Percentiles rank a stretch among this genome's conserved stretches.
These are phyloP conservation scores for Eucalyptus sp. DNA, from an alignment of 345 rosid genomes.

Conservation along the genomic window DNA sequence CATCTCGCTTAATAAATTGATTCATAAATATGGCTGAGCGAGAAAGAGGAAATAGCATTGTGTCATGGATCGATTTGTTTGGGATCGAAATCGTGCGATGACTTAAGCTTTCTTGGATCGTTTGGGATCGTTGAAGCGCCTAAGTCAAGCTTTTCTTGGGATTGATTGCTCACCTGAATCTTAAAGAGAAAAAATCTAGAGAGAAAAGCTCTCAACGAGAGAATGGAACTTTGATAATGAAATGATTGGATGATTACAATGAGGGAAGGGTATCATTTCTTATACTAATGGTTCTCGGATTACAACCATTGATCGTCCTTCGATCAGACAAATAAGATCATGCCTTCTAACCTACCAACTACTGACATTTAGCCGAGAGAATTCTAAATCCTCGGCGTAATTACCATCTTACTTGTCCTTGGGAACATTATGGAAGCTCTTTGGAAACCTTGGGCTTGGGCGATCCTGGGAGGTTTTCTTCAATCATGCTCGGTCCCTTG, in stretches of 20 bases:
- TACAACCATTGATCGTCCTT: too few species aligned
- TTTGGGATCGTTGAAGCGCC: neutral
- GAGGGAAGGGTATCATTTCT: accelerated
- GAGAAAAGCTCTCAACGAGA: neutral
- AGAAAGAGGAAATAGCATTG: too few species aligned
- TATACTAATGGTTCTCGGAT: accelerated
- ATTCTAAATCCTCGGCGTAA: too few species aligned
- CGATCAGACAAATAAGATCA: accelerated
- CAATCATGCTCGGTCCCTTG: neutral
- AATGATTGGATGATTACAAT: neutral
- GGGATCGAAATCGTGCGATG: neutral
- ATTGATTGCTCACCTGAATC: neutral
- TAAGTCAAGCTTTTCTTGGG: neutral
- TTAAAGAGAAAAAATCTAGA: too few species aligned
- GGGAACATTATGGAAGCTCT: neutral
- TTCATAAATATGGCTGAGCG: neutral
- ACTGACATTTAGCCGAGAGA: accelerated
- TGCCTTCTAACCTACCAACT: neutral
- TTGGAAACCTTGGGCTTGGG: neutral
- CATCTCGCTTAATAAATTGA: neutral
- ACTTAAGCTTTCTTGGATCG: too few species aligned
- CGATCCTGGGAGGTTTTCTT: neutral
- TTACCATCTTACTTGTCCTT: neutral
- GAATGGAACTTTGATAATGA: neutral
- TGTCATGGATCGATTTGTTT: too few species aligned